A percentile compares a stretch with the other conserved stretches of the same genome.
These are phyloP conservation scores for Metschnikowia similis DNA, from an alignment of 805 yeast genomes.

Conservation along the genomic window DNA sequence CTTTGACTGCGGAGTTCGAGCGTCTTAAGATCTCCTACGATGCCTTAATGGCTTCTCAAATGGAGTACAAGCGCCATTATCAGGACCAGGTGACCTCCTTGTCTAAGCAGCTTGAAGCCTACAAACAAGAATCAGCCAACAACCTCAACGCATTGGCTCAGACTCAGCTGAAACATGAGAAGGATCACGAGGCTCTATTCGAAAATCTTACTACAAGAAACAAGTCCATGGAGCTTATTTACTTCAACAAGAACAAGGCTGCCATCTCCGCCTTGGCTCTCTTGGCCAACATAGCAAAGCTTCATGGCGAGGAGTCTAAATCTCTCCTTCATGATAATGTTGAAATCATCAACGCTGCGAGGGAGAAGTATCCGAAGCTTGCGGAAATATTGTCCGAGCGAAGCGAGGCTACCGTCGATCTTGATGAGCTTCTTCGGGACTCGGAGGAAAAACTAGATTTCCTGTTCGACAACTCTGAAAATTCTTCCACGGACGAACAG, in stretches of 20 bases:
- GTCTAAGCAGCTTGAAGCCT: constrained; percentile 32
- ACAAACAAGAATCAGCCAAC: constrained; percentile 32
- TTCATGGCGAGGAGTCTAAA: constrained; percentile 48
- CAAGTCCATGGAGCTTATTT: constrained; percentile 46
- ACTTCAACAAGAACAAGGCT: constrained; percentile 43
- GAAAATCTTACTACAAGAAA: constrained; percentile 46
- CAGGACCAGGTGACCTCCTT: constrained; percentile 39
- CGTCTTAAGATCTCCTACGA: constrained; percentile 57
- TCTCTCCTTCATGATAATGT: constrained; percentile 44
- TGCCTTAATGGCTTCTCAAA: constrained; percentile 48
- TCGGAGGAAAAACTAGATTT: constrained; percentile 27
- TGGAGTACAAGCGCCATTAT: constrained; percentile 48
- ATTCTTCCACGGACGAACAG: constrained; percentile 1
- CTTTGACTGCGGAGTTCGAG: constrained; percentile 49
- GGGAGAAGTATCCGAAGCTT: constrained; percentile 36
- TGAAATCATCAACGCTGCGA: constrained; percentile 36
- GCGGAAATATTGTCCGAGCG: constrained; percentile 25
- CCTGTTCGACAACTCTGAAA: constrained; percentile 3
- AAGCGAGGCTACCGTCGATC: constrained; percentile 27
- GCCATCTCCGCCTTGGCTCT: constrained; percentile 40
- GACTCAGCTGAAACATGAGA: constrained; percentile 41
- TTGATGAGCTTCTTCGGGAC: constrained; percentile 32
- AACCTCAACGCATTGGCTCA: constrained; percentile 33
- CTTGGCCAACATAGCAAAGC: constrained; percentile 41
- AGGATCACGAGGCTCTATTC: constrained; percentile 46